These are phyloP conservation scores for Nowakowskiella sp. DNA, from an alignment of 192 early-diverging fungal genomes.

Conservation along the genomic window DNA sequence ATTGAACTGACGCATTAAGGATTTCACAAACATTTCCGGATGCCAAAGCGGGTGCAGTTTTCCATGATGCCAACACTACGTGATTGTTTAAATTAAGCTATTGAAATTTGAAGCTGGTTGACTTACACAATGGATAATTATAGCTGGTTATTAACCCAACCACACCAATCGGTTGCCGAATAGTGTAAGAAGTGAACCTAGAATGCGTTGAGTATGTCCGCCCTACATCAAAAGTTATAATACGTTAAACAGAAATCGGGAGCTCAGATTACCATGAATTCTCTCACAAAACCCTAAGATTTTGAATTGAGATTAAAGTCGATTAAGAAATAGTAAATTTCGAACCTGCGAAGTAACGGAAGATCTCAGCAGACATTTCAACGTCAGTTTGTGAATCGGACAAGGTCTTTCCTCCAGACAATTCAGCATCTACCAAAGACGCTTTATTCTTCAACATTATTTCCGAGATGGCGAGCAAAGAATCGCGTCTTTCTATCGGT, in stretches of 20 bases:
- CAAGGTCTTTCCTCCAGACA: slow-evolving; percentile 39
- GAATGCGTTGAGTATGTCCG: slow-evolving; percentile 12
- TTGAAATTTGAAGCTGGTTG: slow-evolving; percentile 2
- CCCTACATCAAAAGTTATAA: slow-evolving; percentile 3
- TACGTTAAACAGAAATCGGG: slow-evolving; percentile 5
- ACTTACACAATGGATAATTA: neutral
- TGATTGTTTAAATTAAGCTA: slow-evolving; percentile 17
- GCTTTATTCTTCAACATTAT: too few relatives aligned
- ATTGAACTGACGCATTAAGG: slow-evolving; percentile 12
- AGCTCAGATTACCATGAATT: slow-evolving; percentile 14
- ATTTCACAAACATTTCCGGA: slow-evolving; percentile 19
- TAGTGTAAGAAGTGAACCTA: slow-evolving; percentile 11
- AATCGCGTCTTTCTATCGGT: slow-evolving; percentile 7
- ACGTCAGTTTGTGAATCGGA: slow-evolving; percentile 18
- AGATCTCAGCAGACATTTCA: slow-evolving; percentile 5
- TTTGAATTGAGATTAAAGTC: neutral
- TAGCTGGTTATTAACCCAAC: slow-evolving; percentile 4
- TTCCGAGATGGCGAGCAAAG: too few relatives aligned
- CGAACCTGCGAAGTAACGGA: slow-evolving; percentile 21
- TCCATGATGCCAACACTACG: slow-evolving; percentile 16
- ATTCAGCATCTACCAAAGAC: too few relatives aligned
- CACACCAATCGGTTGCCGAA: slow-evolving; percentile 19
- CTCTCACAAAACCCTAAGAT: slow-evolving; percentile 22
- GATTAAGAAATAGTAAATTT: neutral
- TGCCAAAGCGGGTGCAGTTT: slow-evolving; percentile 26